Conservation (phyloP, 73 alveolate species). For the Symbiodinium pilosum region DNA sequence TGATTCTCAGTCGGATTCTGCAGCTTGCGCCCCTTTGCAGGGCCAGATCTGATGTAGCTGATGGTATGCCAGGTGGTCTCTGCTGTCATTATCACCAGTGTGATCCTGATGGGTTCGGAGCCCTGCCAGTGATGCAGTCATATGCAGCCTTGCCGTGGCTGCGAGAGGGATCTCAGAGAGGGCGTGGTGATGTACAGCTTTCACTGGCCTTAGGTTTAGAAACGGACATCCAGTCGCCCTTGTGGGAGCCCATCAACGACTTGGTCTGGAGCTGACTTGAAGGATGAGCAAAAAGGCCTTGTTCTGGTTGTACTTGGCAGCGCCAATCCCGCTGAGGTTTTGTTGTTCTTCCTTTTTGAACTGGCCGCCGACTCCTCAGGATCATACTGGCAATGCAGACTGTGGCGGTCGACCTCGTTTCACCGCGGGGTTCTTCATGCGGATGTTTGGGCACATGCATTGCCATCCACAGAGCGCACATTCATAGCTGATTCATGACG, state of each 20-base stretch:
- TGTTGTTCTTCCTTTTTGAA: conserved; percentile 72
- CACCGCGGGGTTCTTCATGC: too few relatives aligned
- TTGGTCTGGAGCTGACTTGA: not conserved
- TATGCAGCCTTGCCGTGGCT: too few relatives aligned
- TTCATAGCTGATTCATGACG: too few relatives aligned
- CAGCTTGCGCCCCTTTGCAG: not conserved
- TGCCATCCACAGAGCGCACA: too few relatives aligned
- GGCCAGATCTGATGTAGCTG: not conserved
- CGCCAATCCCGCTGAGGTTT: conserved; percentile 18
- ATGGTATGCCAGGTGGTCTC: conserved; percentile 53
- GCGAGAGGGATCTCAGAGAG: too few relatives aligned
- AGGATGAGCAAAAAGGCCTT: not conserved
- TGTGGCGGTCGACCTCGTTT: too few relatives aligned
- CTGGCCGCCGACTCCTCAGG: conserved; percentile 18
- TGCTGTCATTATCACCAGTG: conserved; percentile 56
- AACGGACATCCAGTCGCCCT: conserved; percentile 76
- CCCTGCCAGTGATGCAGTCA: not conserved
- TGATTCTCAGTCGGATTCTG: not conserved
- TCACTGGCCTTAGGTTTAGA: conserved; percentile 30
- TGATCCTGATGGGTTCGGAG: conserved; percentile 58
- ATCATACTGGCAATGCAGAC: too few relatives aligned
- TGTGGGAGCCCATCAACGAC: conserved; percentile 86
- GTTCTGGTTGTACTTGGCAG: not conserved
- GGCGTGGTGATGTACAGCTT: too few relatives aligned
- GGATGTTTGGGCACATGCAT: too few relatives aligned